A percentile compares a stretch with the other conserved stretches of the same genome.
Evolutionary conservation across 169 alveolate species (phyloP).

Genomic region (Perkinsus olseni): DNA sequence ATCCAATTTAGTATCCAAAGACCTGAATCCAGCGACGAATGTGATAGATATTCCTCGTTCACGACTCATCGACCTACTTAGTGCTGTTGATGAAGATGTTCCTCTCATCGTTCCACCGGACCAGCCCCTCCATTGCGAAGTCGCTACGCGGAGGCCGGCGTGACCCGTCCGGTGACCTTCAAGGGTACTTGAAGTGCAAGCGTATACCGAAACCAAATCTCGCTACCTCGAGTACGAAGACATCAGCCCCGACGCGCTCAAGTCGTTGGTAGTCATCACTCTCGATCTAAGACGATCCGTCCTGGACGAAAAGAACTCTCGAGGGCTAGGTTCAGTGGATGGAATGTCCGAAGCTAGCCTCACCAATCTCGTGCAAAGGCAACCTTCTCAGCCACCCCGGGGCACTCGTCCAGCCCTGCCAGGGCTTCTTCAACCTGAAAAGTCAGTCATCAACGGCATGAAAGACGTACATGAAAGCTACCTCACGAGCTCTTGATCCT

Average conservation of each 20-base stretch:
- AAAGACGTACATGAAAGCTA: neutral
- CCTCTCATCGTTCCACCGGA: neutral
- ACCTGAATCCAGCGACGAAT: neutral
- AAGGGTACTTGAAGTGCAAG: neutral
- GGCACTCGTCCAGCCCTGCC: neutral
- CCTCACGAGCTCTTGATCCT: neutral
- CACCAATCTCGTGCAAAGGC: neutral
- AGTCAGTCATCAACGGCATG: neutral
- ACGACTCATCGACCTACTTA: neutral
- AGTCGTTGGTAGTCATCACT: neutral
- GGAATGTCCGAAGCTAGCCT: neutral
- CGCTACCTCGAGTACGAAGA: neutral
- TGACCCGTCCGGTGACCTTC: neutral
- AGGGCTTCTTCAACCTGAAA: neutral
- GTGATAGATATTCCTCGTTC: neutral
- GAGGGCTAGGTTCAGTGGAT: neutral
- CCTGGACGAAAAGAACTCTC: no score
- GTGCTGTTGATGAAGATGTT: neutral
- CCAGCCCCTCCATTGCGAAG: neutral
- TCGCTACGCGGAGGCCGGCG: neutral
- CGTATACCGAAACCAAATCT: neutral
- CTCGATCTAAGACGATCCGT: neutral
- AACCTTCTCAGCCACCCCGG: neutral
- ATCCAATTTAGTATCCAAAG: neutral
- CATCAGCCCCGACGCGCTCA: neutral